phyloP scores from a whole-genome alignment of 2,329 filamentous ascomycete species.

The Alternaria gaisen region DNA sequence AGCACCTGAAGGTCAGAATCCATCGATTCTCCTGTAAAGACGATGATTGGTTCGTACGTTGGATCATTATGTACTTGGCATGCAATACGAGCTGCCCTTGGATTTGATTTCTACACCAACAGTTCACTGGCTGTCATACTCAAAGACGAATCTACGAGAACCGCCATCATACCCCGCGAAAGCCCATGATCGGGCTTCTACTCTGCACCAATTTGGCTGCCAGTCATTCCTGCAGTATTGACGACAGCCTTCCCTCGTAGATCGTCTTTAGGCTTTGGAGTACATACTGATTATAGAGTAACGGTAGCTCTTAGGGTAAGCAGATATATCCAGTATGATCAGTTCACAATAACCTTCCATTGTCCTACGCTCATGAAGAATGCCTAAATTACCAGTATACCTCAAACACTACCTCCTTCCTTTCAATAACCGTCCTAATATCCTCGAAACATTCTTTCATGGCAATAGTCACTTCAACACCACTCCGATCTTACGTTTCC shows the following conservation, averaged over 20 bases:
- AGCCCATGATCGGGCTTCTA: background rate
- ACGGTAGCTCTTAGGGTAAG: background rate
- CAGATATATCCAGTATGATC: background rate
- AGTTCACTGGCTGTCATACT: background rate
- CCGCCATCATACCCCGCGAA: background rate
- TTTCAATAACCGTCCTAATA: background rate
- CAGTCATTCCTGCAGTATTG: background rate
- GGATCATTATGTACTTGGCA: no score
- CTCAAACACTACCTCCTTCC: background rate
- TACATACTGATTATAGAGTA: background rate
- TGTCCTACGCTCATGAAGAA: no score
- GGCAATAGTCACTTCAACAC: background rate
- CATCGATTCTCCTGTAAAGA: background rate
- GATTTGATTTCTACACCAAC: no score
- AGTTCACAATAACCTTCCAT: background rate
- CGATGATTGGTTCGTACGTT: no score
- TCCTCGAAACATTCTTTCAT: background rate
- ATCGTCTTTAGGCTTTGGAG: background rate
- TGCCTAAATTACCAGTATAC: background rate
- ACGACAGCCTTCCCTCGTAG: background rate
- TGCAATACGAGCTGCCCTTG: no score
- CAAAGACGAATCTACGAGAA: background rate
- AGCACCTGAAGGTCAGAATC: no score
- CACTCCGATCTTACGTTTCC: background rate
- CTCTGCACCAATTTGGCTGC: background rate